Percentiles rank a stretch among this genome's conserved stretches.
These are phyloP conservation scores for Pisolithus thermaeus DNA, from an alignment of 1,284 basidiomycete species.

Conservation along the genomic window DNA sequence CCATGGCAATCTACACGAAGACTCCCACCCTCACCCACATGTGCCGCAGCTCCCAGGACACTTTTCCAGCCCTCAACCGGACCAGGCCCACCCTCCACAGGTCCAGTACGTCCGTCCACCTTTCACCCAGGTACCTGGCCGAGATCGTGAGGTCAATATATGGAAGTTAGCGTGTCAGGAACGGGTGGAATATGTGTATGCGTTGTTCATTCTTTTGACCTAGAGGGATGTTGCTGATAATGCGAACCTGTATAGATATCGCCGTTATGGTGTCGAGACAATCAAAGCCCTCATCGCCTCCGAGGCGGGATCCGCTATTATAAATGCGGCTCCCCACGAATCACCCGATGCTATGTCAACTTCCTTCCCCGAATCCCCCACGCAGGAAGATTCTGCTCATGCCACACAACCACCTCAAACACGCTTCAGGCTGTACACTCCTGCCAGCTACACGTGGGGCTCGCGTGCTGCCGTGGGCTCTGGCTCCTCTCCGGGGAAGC, in stretches of 20 bases:
- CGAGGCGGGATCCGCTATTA: constrained; percentile 13
- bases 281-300: constrained; percentile 29
- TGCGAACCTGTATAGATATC: constrained; percentile 15
- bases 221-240: background rate
- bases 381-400: background rate
- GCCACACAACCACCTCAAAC: constrained; percentile 15
- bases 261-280: constrained; percentile 27
- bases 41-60: too few relatives aligned
- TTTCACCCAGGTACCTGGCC: constrained; percentile 24
- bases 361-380: background rate
- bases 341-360: background rate
- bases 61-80: constrained; percentile 21
- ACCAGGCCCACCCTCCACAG: constrained; percentile 10
- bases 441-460: constrained; percentile 26
- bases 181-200: constrained; percentile 28
- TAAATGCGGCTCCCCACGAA: background rate
- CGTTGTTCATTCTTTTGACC: constrained; percentile 7
- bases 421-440: constrained; percentile 25
- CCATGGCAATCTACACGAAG: background rate
- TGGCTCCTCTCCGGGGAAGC: constrained; percentile 6
- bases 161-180: constrained; percentile 31
- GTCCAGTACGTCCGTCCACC: constrained; percentile 21
- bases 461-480: constrained; percentile 6
- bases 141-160: constrained; percentile 29
- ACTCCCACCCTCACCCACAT: constrained; percentile 3